These are phyloP conservation scores for Helotiales sp. DNA, from an alignment of 2,329 filamentous ascomycete genomes.

Conservation along the genomic window DNA sequence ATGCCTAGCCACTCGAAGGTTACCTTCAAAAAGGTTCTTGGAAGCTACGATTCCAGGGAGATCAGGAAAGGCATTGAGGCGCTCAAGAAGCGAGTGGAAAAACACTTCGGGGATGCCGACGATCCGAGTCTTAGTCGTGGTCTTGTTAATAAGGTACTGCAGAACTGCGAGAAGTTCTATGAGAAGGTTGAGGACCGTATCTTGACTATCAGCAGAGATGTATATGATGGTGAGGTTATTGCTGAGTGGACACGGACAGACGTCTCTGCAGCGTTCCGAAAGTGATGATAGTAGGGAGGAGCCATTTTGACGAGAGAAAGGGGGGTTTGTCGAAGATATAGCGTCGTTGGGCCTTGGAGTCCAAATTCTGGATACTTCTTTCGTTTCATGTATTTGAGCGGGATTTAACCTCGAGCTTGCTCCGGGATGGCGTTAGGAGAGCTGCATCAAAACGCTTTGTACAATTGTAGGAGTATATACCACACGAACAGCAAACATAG, in stretches of 20 bases:
- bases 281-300: constrained; percentile 9
- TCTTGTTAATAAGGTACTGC: constrained; percentile 57
- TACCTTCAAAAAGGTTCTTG: constrained; percentile 83
- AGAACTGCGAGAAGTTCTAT: constrained; percentile 64
- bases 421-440: background rate
- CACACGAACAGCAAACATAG: constrained; percentile 9
- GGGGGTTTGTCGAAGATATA: background rate
- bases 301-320: background rate
- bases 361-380: background rate
- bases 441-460: constrained; percentile 7
- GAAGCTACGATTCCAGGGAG: constrained; percentile 79
- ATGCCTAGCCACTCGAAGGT: constrained; percentile 81
- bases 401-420: background rate
- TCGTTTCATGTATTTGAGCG: background rate
- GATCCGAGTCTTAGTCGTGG: constrained; percentile 56
- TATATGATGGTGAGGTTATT: constrained; percentile 64
- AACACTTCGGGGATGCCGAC: constrained; percentile 92
- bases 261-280: constrained; percentile 58
- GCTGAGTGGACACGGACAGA: constrained; percentile 67
- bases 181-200: constrained; percentile 61
- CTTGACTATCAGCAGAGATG: constrained; percentile 57
- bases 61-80: constrained; percentile 87
- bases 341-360: background rate
- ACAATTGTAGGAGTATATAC: constrained; percentile 21
- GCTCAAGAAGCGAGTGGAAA: constrained; percentile 88